Evolutionary conservation across 495 filamentous ascomycete species (phyloP).

Genomic region (Cercophora samala): DNA sequence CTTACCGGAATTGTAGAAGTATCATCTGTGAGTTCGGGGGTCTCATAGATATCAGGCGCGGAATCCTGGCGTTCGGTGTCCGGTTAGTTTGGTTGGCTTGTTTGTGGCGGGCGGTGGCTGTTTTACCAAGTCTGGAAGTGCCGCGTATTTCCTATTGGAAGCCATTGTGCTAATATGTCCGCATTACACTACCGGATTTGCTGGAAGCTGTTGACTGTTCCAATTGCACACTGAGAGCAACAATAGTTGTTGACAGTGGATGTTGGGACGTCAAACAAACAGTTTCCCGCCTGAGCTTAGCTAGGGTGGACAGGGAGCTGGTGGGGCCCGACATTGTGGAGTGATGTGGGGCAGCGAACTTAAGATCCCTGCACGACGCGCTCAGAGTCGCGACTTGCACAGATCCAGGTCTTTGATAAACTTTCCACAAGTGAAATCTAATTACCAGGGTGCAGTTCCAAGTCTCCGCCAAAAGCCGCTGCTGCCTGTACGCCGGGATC

Average conservation of each 20-base stretch:
- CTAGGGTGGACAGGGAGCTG: not conserved
- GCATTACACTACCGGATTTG: not conserved
- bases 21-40: slow-evolving; percentile 85
- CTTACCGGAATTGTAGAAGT: slow-evolving; percentile 75
- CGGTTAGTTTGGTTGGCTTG: slow-evolving; percentile 11
- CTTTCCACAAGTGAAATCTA: not conserved
- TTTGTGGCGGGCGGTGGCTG: not conserved
- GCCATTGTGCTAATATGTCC: slow-evolving; percentile 39
- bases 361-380: slow-evolving; percentile 2
- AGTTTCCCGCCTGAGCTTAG: not conserved
- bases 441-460: not conserved
- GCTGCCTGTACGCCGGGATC: not conserved
- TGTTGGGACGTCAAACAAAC: slow-evolving; percentile 2
- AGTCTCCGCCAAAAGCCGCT: not conserved
- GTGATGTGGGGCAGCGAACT: not conserved
- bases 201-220: not conserved
- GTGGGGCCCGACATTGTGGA: not conserved
- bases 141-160: slow-evolving; percentile 71
- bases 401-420: not conserved
- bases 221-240: not conserved
- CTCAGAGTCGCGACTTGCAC: not conserved
- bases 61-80: slow-evolving; percentile 57
- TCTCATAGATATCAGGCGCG: slow-evolving; percentile 93
- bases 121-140: slow-evolving; percentile 73
- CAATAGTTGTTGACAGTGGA: not conserved